phyloP scores from a whole-genome alignment of 345 rosid species.

The Eucalyptus curtisii region DNA sequence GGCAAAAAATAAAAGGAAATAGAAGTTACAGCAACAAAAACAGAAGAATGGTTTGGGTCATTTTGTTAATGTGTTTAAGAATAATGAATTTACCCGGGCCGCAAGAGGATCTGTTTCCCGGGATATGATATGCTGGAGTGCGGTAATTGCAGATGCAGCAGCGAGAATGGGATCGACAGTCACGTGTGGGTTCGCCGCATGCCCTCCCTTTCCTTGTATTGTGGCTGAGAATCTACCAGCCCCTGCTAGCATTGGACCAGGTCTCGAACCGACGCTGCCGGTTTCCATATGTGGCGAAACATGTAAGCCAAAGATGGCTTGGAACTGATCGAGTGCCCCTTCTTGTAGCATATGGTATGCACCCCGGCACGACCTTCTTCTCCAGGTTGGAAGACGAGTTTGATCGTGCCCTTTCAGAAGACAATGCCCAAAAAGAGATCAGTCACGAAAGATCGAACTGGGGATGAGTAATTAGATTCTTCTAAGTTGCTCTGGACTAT shows the following conservation, averaged over 20 bases:
- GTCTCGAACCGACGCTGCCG: slow-evolving; percentile 31
- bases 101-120: slow-evolving; percentile 50
- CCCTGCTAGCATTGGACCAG: slow-evolving; percentile 44
- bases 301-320: slow-evolving; percentile 40
- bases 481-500: background rate
- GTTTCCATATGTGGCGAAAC: slow-evolving; percentile 17
- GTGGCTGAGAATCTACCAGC: slow-evolving; percentile 21
- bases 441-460: background rate
- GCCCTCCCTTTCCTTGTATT: slow-evolving; percentile 35
- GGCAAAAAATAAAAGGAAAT: background rate
- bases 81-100: slow-evolving; percentile 10
- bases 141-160: slow-evolving; percentile 27
- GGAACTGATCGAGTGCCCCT: slow-evolving; percentile 32
- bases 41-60: background rate
- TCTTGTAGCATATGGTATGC: slow-evolving; percentile 44
- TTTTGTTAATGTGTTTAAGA: too few species aligned
- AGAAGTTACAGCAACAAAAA: background rate
- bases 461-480: background rate
- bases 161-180: slow-evolving; percentile 32
- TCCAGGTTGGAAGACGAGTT: slow-evolving; percentile 59
- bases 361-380: slow-evolving; percentile 41
- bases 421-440: background rate
- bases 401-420: slow-evolving; percentile 23
- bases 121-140: slow-evolving; percentile 45
- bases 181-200: slow-evolving; percentile 32